Evolutionary conservation across 2,329 filamentous ascomycete genomes (phyloP).

Genomic region (Xylariaceae sp.): DNA sequence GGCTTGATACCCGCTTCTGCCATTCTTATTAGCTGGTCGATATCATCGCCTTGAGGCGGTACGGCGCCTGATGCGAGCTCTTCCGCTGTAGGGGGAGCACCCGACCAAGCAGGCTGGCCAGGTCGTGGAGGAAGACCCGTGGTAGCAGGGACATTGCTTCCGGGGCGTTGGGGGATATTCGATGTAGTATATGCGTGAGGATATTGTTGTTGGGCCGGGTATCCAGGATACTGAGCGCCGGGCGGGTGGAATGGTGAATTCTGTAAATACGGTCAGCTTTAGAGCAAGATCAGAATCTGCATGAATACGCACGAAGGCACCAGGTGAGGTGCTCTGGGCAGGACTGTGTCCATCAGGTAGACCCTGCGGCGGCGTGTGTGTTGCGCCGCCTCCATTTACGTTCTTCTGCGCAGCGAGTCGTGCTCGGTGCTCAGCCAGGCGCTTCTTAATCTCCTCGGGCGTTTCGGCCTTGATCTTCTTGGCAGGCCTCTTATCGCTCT

Average conservation of each 20-base stretch:
- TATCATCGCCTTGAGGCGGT: slow-evolving; percentile 51
- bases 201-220: slow-evolving; percentile 38
- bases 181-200: slow-evolving; percentile 37
- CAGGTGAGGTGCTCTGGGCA: slow-evolving; percentile 46
- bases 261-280: slow-evolving; percentile 23
- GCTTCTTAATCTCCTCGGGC: slow-evolving; percentile 70
- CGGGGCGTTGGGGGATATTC: slow-evolving; percentile 44
- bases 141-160: slow-evolving; percentile 36
- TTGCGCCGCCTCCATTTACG: slow-evolving; percentile 48
- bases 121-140: slow-evolving; percentile 43
- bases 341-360: slow-evolving; percentile 44
- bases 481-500: slow-evolving; percentile 57
- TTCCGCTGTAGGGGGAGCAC: slow-evolving; percentile 41
- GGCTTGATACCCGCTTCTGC: slow-evolving; percentile 57
- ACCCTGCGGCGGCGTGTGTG: slow-evolving; percentile 45
- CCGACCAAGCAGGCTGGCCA: slow-evolving; percentile 32
- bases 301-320: slow-evolving; percentile 51
- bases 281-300: background rate
- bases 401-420: slow-evolving; percentile 57
- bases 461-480: slow-evolving; percentile 71
- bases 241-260: slow-evolving; percentile 42
- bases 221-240: slow-evolving; percentile 35
- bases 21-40: slow-evolving; percentile 60
- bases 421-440: slow-evolving; percentile 71
- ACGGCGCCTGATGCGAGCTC: slow-evolving; percentile 43